phyloP scores from a whole-genome alignment of 805 yeast species.

The Candida ascalaphidarum region DNA sequence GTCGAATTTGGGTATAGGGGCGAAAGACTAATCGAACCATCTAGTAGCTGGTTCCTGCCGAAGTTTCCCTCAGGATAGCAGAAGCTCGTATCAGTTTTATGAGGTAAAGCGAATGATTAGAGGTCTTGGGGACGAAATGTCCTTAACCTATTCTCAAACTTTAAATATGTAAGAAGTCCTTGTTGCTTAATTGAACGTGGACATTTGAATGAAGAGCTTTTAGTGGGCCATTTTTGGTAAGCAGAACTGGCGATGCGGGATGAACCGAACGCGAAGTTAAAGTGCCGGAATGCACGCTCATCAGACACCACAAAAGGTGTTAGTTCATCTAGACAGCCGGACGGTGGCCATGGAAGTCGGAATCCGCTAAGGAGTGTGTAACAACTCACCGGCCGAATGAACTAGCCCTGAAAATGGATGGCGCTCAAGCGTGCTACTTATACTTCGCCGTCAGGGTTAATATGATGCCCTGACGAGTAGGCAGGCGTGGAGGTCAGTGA shows the following conservation, averaged over 20 bases:
- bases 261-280: too few species aligned
- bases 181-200: slow-evolving; percentile 34
- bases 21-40: slow-evolving; percentile 35
- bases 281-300: slow-evolving; percentile 36
- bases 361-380: slow-evolving; percentile 49
- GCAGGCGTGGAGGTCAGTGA: slow-evolving; percentile 35
- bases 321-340: slow-evolving; percentile 39
- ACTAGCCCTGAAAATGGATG: slow-evolving; percentile 36
- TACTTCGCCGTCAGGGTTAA: slow-evolving; percentile 31
- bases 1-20: slow-evolving; percentile 38
- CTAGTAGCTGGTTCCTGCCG: slow-evolving; percentile 39
- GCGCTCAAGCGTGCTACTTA: slow-evolving; percentile 29
- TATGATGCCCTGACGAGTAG: slow-evolving; percentile 31
- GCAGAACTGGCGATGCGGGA: slow-evolving; percentile 38
- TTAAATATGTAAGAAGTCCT: slow-evolving; percentile 34
- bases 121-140: slow-evolving; percentile 31
- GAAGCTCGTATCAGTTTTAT: slow-evolving; percentile 34
- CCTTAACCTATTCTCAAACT: slow-evolving; percentile 35
- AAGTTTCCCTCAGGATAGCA: slow-evolving; percentile 36
- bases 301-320: slow-evolving; percentile 39
- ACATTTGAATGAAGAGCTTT: slow-evolving; percentile 36
- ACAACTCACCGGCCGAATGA: slow-evolving; percentile 46
- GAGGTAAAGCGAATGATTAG: slow-evolving; percentile 35
- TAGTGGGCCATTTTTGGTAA: slow-evolving; percentile 40
- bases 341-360: slow-evolving; percentile 47